Evolutionary conservation across 139 green algal genomes (phyloP).

Genomic region (Chlamydomonas schloesseri): DNA sequence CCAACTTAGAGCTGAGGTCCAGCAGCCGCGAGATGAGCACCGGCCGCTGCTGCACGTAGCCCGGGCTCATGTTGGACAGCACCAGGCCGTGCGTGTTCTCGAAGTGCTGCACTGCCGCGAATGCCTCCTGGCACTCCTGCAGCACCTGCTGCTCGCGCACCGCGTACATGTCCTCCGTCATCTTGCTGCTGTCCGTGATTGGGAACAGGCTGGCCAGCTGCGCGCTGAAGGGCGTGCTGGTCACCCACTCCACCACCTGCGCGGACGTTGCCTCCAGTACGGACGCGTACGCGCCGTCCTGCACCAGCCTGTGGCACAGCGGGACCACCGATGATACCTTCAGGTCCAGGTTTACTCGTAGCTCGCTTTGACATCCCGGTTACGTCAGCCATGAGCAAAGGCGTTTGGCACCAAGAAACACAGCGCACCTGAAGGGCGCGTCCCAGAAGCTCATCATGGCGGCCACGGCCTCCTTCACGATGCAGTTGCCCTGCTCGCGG

Average conservation of each 20-base stretch:
- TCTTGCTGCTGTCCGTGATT: conserved; percentile 43
- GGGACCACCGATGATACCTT: not conserved
- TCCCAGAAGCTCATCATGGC: conserved; percentile 80
- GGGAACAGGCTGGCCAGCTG: conserved; percentile 82
- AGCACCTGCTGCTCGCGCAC: conserved; percentile 41
- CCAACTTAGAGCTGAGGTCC: conserved; percentile 48
- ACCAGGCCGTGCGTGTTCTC: conserved; percentile 76
- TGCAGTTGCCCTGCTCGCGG: conserved; percentile 88
- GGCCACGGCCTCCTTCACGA: conserved; percentile 88
- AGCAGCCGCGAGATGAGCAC: conserved; percentile 70
- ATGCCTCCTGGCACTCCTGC: conserved; percentile 60
- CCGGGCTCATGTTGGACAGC: conserved; percentile 78
- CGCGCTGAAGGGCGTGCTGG: conserved; percentile 62
- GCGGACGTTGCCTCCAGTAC: conserved; percentile 70
- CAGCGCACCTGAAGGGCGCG: conserved; percentile 71
- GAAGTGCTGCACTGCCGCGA: conserved; percentile 77
- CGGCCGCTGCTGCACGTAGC: conserved; percentile 72
- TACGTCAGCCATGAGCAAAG: not conserved
- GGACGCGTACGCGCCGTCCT: conserved; percentile 61
- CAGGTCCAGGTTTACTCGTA: too few species aligned
- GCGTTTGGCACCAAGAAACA: not conserved
- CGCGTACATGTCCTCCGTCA: conserved; percentile 33
- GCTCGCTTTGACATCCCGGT: not conserved
- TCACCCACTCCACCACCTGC: conserved; percentile 75
- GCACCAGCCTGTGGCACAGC: conserved; percentile 50